Conservation (phyloP, 768 basidiomycete genomes). For the Leccinum rimulosum region DNA sequence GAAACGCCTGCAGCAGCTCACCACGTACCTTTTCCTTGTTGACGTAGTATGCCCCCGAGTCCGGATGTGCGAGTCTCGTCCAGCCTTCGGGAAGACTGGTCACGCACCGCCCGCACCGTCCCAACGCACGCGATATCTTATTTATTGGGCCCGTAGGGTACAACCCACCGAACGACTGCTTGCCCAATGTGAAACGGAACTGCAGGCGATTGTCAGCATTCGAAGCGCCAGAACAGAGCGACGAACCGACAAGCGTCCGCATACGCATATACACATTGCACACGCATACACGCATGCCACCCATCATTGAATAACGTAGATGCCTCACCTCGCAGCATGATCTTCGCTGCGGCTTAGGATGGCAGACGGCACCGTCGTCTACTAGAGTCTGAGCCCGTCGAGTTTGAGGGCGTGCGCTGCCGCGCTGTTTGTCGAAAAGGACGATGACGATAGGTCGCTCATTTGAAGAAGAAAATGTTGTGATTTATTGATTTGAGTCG, state of each 20-base stretch:
- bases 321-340: not conserved
- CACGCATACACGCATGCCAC: too few relatives aligned
- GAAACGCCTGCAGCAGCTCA: not conserved
- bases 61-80: conserved; percentile 31
- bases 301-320: not conserved
- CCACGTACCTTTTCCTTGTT: conserved; percentile 30
- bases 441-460: not conserved
- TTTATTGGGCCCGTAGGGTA: too few relatives aligned
- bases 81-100: conserved; percentile 25
- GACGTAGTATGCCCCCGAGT: conserved; percentile 32
- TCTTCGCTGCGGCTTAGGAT: not conserved
- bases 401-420: not conserved
- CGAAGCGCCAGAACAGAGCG: not conserved
- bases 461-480: too few relatives aligned
- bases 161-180: not conserved
- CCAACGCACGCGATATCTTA: not conserved
- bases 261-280: too few relatives aligned
- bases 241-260: not conserved
- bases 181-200: not conserved
- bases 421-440: not conserved
- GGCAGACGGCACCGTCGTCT: not conserved
- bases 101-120: not conserved
- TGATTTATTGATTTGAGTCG: too few relatives aligned
- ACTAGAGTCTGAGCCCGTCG: not conserved
- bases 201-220: too few relatives aligned